Percentiles rank a stretch among this genome's conserved stretches.
These are phyloP conservation scores for Russula compacta DNA, from an alignment of 768 basidiomycete species.

Conservation along the genomic window DNA sequence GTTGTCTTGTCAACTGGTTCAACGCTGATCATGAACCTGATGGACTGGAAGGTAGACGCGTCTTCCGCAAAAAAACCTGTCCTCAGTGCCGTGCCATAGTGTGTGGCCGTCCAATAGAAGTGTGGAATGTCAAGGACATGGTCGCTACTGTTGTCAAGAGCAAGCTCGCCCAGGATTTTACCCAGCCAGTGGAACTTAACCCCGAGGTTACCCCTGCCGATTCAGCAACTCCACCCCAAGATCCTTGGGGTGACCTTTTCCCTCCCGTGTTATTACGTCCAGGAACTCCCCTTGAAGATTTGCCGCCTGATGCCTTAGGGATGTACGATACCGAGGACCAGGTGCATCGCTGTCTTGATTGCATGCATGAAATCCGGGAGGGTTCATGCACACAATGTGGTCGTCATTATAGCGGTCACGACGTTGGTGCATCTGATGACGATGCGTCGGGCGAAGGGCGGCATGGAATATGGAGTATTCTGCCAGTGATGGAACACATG, in stretches of 20 bases:
- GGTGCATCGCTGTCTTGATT: slow-evolving; percentile 69
- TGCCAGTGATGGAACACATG: slow-evolving; percentile 8
- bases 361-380: slow-evolving; percentile 70
- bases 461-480: slow-evolving; percentile 23
- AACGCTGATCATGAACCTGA: slow-evolving; percentile 28
- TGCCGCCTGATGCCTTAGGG: slow-evolving; percentile 35
- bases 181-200: slow-evolving; percentile 11
- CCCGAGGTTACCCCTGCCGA: slow-evolving; percentile 24
- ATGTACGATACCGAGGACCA: slow-evolving; percentile 69
- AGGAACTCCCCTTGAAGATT: slow-evolving; percentile 21
- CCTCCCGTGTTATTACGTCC: slow-evolving; percentile 22
- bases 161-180: slow-evolving; percentile 32
- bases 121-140: slow-evolving; percentile 41
- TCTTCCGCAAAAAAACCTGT: slow-evolving; percentile 32
- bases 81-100: slow-evolving; percentile 39
- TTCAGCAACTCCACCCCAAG: slow-evolving; percentile 26
- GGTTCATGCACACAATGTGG: slow-evolving; percentile 56
- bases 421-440: slow-evolving; percentile 16
- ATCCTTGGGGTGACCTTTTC: slow-evolving; percentile 66
- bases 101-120: slow-evolving; percentile 37
- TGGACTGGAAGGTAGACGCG: neutral
- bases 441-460: slow-evolving; percentile 22
- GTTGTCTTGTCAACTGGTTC: slow-evolving; percentile 73
- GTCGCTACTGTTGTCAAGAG: slow-evolving; percentile 43
- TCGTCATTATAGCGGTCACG: slow-evolving; percentile 50